A percentile compares a stretch with the other conserved stretches of the same genome.
Evolutionary conservation across 208 protist genomes (phyloP).

Genomic region (Balamuthia mandrillaris): DNA sequence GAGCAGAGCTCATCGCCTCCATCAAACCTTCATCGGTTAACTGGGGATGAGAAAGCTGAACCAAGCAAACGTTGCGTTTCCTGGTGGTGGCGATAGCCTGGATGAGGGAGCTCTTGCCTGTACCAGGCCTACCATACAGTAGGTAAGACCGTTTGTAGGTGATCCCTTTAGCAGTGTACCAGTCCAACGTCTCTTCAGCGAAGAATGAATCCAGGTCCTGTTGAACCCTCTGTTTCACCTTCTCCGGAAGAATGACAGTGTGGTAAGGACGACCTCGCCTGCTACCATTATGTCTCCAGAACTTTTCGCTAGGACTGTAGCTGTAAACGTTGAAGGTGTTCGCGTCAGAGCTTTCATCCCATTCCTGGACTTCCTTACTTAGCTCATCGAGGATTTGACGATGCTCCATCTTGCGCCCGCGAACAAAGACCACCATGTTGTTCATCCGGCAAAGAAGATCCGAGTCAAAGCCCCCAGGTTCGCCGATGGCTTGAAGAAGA

Average conservation of each 20-base stretch:
- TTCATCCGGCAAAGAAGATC: too few relatives aligned
- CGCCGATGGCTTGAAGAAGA: too few relatives aligned
- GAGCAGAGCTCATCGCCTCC: conserved; percentile 73
- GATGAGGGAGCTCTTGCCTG: conserved; percentile 89
- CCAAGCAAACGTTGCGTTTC: conserved; percentile 84
- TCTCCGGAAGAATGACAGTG: conserved; percentile 9
- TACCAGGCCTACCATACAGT: conserved; percentile 88
- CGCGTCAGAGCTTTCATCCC: too few relatives aligned
- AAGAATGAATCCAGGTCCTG: not conserved
- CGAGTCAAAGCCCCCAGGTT: too few relatives aligned
- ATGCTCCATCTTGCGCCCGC: too few relatives aligned
- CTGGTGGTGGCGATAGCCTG: conserved; percentile 86
- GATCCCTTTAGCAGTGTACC: conserved; percentile 88
- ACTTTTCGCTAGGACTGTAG: too few relatives aligned
- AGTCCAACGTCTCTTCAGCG: conserved; percentile 59
- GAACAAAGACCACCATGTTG: too few relatives aligned
- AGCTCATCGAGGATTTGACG: too few relatives aligned
- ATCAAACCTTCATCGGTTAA: conserved; percentile 5
- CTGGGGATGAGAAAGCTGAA: conserved; percentile 40
- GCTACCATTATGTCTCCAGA: too few relatives aligned
- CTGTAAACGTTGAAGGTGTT: too few relatives aligned
- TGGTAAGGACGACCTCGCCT: not conserved
- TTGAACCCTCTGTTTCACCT: not conserved
- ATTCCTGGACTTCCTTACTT: too few relatives aligned
- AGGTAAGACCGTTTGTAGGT: conserved; percentile 92